Evolutionary conservation across 108 stramenopile genomes (phyloP).

Genomic region (Ochromonas danica): DNA sequence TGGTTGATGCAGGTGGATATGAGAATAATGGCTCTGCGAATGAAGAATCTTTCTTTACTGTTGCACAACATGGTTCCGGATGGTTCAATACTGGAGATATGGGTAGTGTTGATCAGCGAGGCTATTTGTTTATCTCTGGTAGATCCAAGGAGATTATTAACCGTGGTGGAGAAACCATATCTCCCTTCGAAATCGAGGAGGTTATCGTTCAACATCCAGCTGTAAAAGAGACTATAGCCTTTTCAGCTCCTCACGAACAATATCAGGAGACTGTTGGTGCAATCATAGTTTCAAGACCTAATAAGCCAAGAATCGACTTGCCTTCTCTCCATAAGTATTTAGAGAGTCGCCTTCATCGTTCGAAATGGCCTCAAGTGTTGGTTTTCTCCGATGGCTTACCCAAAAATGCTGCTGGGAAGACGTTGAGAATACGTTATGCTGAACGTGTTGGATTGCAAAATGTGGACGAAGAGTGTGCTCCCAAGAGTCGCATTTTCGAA

Average conservation of each 20-base stretch:
- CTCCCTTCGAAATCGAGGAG: slow-evolving; percentile 72
- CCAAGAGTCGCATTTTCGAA: neutral
- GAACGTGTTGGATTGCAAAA: neutral
- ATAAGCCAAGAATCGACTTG: neutral
- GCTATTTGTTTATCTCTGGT: slow-evolving; percentile 69
- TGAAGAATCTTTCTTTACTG: slow-evolving; percentile 40
- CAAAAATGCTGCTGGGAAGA: neutral
- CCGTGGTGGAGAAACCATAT: slow-evolving; percentile 73
- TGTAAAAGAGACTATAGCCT: slow-evolving; percentile 31
- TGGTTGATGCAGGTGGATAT: slow-evolving; percentile 39
- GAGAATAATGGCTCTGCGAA: slow-evolving; percentile 40
- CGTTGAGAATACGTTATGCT: neutral
- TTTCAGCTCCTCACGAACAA: slow-evolving; percentile 57
- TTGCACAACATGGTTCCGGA: slow-evolving; percentile 40
- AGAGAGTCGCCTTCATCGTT: slow-evolving; percentile 5
- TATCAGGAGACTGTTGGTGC: slow-evolving; percentile 69
- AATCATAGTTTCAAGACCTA: slow-evolving; percentile 51
- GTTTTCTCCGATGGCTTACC: slow-evolving; percentile 5
- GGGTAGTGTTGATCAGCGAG: slow-evolving; percentile 67
- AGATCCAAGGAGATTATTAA: slow-evolving; percentile 78
- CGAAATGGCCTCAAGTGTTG: slow-evolving; percentile 24
- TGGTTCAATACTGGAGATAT: slow-evolving; percentile 79
- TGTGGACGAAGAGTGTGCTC: neutral
- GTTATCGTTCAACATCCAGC: slow-evolving; percentile 53
- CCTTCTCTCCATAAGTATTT: slow-evolving; percentile 10